Base-by-base conservation (phyloP, 1,139 yeast genomes). In the Debaryomyces nepalensis region DNA sequence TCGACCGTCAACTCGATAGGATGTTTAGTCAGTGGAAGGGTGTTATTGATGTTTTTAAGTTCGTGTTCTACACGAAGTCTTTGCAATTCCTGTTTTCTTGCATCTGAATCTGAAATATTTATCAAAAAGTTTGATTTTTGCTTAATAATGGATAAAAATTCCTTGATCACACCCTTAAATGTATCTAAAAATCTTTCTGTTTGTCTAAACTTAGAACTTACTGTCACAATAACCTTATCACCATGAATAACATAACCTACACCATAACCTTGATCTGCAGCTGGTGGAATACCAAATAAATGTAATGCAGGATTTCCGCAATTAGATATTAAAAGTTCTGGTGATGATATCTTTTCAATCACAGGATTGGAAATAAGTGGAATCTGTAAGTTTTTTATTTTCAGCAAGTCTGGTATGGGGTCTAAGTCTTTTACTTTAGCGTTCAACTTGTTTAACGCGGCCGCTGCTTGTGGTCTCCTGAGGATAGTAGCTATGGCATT, bases 301-400 rank as follows among this genome's bases (percentile, higher is more conserved):
- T 78, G 77, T 49, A 86, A 73, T 0, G 93, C 89, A 9, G 89
- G 86, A 55, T 84, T 86, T 14, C 95, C 95, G 66, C 95, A 86
- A 57, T 86, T 86, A 19, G 74, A 65, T 33, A 73, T 67, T 39
- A 73, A 59, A 22, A 73, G 51, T 43, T 73, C 78, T 0, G 78
- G 77, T 12, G 67, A 59, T 35, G 71, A 63, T 33, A 79, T 59
- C 45, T 58, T 62, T 22, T 70, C 73, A 36, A 73, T 59, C 11
- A 68, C 78, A 68, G 57, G 89, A 74, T 47, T 95, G 69, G 57
- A 89, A 71, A 60, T 81, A 59, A 57, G 82, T 61, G 59, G 91
- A 41, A 85, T 63, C 16, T 52, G 49, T 5, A 48, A 33, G n/a
- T 43, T 33, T 1, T 46, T 44, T 9, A 58, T 41, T 3, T 44